Evolutionary conservation across 371 early-diverging fungal species (phyloP), one percentile per base, ranked within the genome.

Genomic region (Entomophthora muscae): DNA sequence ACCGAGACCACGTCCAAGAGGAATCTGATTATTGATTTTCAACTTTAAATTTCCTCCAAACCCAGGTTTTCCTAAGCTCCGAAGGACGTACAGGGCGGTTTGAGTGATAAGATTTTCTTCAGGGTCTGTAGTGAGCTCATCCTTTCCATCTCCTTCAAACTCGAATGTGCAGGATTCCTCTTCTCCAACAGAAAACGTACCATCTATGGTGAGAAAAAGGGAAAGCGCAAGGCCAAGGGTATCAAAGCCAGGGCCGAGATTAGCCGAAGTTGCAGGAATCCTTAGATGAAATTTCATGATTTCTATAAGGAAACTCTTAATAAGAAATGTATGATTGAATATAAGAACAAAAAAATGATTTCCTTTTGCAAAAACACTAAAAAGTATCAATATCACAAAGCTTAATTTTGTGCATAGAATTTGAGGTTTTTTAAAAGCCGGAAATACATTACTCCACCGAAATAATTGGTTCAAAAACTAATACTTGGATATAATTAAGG

Each of bases 221-320:
- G 89, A 86, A 31, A 93, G 82, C 10, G 93, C 87, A 22, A 92
- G 78, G 52, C 98, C 98, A 60, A 97, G 79, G 29, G 85, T 85
- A 74, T 97, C 97, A 67, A 93, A 98, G 32, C 97, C 97, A 5
- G 96, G 95, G 7, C 98, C 98, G 63, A 98, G 83, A 74, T 98
- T 98, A 66, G 98, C 89, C 12, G 95, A 84, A 5, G 95, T 91
- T 51, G 89, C 88, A 0, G 98, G 97, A 42, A 95, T 92, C 22
- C 7, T 67, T 22, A 67, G 42, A 42, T 42, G 42, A 42, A 42
- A 42, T 42, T 42, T 42, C 42, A 42, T 42, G 42, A n/a, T n/a
- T n/a, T n/a, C n/a, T n/a, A n/a, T n/a, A n/a, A n/a, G n/a, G n/a
- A n/a, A n/a, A n/a, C n/a, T n/a, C n/a, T n/a, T n/a, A n/a, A n/a